Evolutionary conservation across 2,329 filamentous ascomycete species (phyloP).

Genomic region (Lasiodiplodia sp.): DNA sequence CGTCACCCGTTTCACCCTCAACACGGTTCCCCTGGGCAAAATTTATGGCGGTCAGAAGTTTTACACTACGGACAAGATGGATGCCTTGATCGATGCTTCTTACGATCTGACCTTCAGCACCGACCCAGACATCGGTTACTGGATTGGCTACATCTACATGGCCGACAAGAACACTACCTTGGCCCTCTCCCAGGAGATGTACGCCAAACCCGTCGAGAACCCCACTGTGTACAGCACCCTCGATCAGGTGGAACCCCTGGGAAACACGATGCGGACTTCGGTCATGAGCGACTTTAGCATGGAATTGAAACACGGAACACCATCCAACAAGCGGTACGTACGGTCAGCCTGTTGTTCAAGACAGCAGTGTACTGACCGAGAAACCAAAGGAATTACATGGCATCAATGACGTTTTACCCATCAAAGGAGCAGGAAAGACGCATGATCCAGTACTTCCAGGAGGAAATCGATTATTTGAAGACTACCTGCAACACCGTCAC

Average conservation of each 20-base stretch:
- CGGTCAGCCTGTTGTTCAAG: background rate
- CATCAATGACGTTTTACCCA: background rate
- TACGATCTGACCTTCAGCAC: slow-evolving; percentile 34
- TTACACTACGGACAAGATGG: slow-evolving; percentile 36
- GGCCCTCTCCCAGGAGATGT: slow-evolving; percentile 36
- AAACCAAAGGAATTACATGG: slow-evolving; percentile 15
- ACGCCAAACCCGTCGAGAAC: slow-evolving; percentile 37
- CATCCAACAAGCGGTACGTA: slow-evolving; percentile 21
- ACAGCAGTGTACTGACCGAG: background rate
- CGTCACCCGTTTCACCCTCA: slow-evolving; percentile 44
- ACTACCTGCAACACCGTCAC: background rate
- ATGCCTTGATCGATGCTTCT: slow-evolving; percentile 34
- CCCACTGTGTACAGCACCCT: slow-evolving; percentile 36
- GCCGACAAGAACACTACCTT: slow-evolving; percentile 32
- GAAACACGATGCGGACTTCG: slow-evolving; percentile 35
- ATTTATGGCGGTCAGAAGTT: slow-evolving; percentile 49
- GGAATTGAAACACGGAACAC: slow-evolving; percentile 31
- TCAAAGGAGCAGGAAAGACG: slow-evolving; percentile 3
- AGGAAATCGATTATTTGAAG: slow-evolving; percentile 4
- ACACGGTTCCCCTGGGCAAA: slow-evolving; percentile 5
- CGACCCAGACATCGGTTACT: slow-evolving; percentile 33
- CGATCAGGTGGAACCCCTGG: slow-evolving; percentile 35
- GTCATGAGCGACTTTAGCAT: slow-evolving; percentile 38
- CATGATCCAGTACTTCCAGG: slow-evolving; percentile 13
- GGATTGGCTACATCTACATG: slow-evolving; percentile 17